These are phyloP conservation scores for Populus alba DNA, from an alignment of 345 rosid species.

Conservation along the genomic window DNA sequence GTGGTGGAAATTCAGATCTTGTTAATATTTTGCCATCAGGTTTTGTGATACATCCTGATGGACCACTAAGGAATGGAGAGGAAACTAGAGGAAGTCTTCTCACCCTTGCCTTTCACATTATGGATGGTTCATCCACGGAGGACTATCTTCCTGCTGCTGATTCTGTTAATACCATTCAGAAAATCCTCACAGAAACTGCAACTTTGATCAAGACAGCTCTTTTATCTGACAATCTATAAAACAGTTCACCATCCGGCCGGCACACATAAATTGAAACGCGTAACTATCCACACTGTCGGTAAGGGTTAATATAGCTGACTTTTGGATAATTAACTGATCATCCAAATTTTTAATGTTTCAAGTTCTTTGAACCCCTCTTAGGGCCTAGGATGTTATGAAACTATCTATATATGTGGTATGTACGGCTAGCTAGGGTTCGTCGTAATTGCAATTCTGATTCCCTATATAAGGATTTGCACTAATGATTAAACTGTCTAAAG, in stretches of 20 bases:
- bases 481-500: too few relatives aligned
- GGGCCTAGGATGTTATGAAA: too few relatives aligned
- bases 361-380: too few relatives aligned
- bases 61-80: neutral
- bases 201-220: slow-evolving; percentile 14
- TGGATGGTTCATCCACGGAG: slow-evolving; percentile 8
- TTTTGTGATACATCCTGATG: slow-evolving; percentile 41
- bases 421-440: too few relatives aligned
- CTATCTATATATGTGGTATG: too few relatives aligned
- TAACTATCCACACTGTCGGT: neutral
- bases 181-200: slow-evolving; percentile 11
- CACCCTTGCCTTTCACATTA: slow-evolving; percentile 26
- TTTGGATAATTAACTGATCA: too few relatives aligned
- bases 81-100: slow-evolving; percentile 32
- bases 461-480: too few relatives aligned
- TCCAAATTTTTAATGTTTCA: too few relatives aligned
- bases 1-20: slow-evolving; percentile 30
- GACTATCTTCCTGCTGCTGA: slow-evolving; percentile 8
- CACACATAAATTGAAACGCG: too few relatives aligned
- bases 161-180: neutral
- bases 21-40: slow-evolving; percentile 39
- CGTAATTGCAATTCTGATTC: too few relatives aligned
- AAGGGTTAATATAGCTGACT: neutral
- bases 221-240: neutral
- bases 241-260: neutral